A percentile compares a stretch with the other conserved stretches of the same genome.
These are phyloP conservation scores for Endocarpon pusillum DNA, from an alignment of 495 filamentous ascomycete genomes.

Conservation along the genomic window DNA sequence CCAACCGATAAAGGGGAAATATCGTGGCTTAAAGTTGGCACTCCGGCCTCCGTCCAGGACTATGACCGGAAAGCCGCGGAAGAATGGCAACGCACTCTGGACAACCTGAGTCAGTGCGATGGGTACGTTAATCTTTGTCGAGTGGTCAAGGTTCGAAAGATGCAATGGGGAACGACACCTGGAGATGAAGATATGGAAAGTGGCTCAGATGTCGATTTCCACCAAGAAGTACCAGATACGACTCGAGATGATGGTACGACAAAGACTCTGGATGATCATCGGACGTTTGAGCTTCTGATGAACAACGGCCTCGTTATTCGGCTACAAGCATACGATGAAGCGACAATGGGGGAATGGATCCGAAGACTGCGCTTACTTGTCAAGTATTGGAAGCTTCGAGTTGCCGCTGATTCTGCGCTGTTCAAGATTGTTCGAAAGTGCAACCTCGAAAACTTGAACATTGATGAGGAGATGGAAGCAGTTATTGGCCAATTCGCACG, in stretches of 20 bases:
- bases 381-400: slow-evolving; percentile 49
- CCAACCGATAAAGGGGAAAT: slow-evolving; percentile 36
- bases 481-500: slow-evolving; percentile 47
- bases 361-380: slow-evolving; percentile 38
- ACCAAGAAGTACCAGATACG: slow-evolving; percentile 27
- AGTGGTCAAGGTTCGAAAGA: slow-evolving; percentile 37
- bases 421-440: slow-evolving; percentile 35
- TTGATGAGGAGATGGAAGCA: slow-evolving; percentile 57
- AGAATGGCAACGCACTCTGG: slow-evolving; percentile 41
- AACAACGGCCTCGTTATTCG: slow-evolving; percentile 47
- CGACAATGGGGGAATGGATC: slow-evolving; percentile 48
- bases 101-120: slow-evolving; percentile 42
- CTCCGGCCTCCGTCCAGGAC: slow-evolving; percentile 23
- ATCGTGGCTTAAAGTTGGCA: slow-evolving; percentile 36
- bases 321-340: slow-evolving; percentile 44
- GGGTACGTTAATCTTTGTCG: slow-evolving; percentile 50
- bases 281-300: slow-evolving; percentile 46
- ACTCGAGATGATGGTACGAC: slow-evolving; percentile 35
- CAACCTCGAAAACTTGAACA: slow-evolving; percentile 46
- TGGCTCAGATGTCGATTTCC: slow-evolving; percentile 33
- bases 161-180: slow-evolving; percentile 30
- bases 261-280: slow-evolving; percentile 35
- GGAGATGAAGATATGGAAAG: slow-evolving; percentile 31
- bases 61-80: slow-evolving; percentile 45
- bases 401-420: slow-evolving; percentile 35